A percentile compares a stretch with the other conserved stretches of the same genome.
phyloP scores from a whole-genome alignment of 1,284 basidiomycete genomes.

The Malassezia furfur region DNA sequence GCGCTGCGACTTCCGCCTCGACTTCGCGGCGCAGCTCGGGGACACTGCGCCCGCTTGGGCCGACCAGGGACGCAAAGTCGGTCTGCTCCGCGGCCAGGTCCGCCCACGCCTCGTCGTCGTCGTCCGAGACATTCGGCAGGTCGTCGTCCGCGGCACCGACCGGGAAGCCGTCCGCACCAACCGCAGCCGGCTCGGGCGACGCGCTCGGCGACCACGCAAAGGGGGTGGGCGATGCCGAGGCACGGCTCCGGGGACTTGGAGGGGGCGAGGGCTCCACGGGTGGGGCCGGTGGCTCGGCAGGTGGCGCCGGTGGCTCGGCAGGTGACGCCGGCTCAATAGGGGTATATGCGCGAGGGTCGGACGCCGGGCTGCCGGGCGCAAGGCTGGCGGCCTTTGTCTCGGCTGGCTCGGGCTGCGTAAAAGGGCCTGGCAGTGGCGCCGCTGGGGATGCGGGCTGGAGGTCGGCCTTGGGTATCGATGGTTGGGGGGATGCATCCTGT shows the following conservation, averaged over 20 bases:
- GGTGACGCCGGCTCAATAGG: too few species aligned
- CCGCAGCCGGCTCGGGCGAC: constrained; percentile 45
- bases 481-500: too few species aligned
- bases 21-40: constrained; percentile 69
- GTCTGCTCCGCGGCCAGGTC: constrained; percentile 55
- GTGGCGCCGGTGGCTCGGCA: too few species aligned
- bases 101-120: constrained; percentile 54
- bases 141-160: constrained; percentile 68
- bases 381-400: too few species aligned
- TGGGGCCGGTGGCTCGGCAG: too few species aligned
- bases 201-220: constrained; percentile 31
- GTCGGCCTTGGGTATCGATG: too few species aligned
- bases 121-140: constrained; percentile 54
- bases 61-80: constrained; percentile 72
- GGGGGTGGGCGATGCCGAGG: neutral
- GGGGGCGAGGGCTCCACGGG: too few species aligned
- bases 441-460: too few species aligned
- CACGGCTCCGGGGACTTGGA: neutral
- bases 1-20: constrained; percentile 72
- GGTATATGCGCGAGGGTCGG: too few species aligned
- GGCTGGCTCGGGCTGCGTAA: too few species aligned
- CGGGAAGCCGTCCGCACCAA: constrained; percentile 55
- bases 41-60: constrained; percentile 57
- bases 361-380: too few species aligned
- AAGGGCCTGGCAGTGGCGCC: too few species aligned